These are phyloP conservation scores for Achaetomium macrosporum DNA, from an alignment of 2,329 filamentous ascomycete genomes.

Conservation along the genomic window DNA sequence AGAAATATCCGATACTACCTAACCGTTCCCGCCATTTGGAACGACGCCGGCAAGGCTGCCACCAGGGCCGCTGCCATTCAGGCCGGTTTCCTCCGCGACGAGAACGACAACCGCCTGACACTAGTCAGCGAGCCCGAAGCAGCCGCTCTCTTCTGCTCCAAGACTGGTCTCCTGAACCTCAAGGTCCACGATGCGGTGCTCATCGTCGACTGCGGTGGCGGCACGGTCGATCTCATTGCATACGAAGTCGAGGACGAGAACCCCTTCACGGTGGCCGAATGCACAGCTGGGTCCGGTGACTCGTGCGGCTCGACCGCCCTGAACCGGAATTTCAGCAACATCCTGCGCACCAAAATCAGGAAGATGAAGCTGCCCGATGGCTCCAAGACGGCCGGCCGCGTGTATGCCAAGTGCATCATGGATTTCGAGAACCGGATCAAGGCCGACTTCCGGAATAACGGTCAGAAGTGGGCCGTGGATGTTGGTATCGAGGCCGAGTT, in stretches of 20 bases:
- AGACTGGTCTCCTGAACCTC: conserved; percentile 89
- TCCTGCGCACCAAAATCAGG: conserved; percentile 91
- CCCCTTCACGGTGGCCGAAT: conserved; percentile 94
- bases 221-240: conserved; percentile 96
- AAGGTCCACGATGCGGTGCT: conserved; percentile 98
- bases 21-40: conserved; percentile 99
- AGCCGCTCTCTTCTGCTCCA: conserved; percentile 94
- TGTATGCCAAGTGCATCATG: conserved; percentile 99
- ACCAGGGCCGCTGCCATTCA: conserved; percentile 94
- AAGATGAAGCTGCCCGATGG: conserved; percentile 99
- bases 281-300: conserved; percentile 93
- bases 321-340: conserved; percentile 98
- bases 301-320: conserved; percentile 97
- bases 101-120: conserved; percentile 94
- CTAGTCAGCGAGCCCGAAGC: conserved; percentile 95
- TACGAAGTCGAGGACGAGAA: conserved; percentile 98
- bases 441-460: conserved; percentile 98
- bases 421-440: conserved; percentile 99
- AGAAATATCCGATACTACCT: conserved; percentile 97
- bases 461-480: conserved; percentile 98
- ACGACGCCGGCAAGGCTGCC: conserved; percentile 95
- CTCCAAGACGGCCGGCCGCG: conserved; percentile 93
- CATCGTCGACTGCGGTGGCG: conserved; percentile 97
- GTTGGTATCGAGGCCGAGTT: conserved; percentile 98
- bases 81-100: conserved; percentile 91